Evolutionary conservation across 768 basidiomycete species (phyloP).

Genomic region (Exidia glandulosa): DNA sequence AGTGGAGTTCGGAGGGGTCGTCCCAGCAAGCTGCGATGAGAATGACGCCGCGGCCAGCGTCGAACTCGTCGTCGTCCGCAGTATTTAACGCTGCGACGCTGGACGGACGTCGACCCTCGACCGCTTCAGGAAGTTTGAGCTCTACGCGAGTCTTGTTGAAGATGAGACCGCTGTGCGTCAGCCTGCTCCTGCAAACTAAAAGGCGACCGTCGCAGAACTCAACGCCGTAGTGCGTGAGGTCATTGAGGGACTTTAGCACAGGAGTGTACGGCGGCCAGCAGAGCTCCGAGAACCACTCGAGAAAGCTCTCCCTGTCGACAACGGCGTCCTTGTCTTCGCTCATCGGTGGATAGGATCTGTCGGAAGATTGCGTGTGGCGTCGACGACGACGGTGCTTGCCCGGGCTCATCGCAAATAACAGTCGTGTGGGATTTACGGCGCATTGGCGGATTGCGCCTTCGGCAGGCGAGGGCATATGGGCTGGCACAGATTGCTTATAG

Average conservation of each 20-base stretch:
- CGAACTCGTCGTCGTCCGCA: not conserved
- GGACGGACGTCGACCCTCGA: not conserved
- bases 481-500: not conserved
- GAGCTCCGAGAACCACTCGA: not conserved
- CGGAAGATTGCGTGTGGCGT: not conserved
- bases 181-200: not conserved
- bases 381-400: not conserved
- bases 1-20: not conserved
- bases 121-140: not conserved
- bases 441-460: not conserved
- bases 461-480: not conserved
- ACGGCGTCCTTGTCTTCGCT: not conserved
- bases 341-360: not conserved
- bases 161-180: not conserved
- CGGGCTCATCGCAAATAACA: not conserved
- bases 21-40: not conserved
- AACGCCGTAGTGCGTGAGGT: not conserved
- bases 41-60: not conserved
- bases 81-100: not conserved
- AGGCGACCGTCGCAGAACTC: not conserved
- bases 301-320: not conserved
- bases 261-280: not conserved
- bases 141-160: not conserved
- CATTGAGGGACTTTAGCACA: not conserved
- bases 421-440: not conserved